Evolutionary conservation across 2,329 filamentous ascomycete genomes (phyloP).

Genomic region (Microsporum ferrugineum): DNA sequence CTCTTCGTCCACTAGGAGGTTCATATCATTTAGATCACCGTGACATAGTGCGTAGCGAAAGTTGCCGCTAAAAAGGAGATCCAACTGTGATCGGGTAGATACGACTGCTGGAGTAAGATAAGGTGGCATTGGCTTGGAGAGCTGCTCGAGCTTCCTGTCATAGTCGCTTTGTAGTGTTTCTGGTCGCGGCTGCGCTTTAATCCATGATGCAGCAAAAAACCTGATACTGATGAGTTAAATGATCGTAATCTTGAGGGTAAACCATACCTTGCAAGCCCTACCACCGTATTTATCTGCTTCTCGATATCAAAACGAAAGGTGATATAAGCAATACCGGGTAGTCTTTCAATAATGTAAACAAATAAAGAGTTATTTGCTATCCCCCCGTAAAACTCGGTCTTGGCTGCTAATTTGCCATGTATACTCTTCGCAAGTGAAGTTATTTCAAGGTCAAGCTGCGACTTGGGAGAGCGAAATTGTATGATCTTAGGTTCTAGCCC

Average conservation of each 20-base stretch:
- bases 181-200: not conserved
- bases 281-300: not conserved
- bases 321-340: constrained; percentile 7
- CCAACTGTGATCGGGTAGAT: not conserved
- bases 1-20: not conserved
- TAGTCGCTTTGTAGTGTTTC: not conserved
- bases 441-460: constrained; percentile 4
- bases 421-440: constrained; percentile 6
- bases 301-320: not conserved
- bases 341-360: constrained; percentile 7
- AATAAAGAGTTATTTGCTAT: constrained; percentile 3
- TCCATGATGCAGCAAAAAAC: not conserved
- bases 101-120: not conserved
- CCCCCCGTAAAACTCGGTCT: constrained; percentile 5
- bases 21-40: constrained; percentile 1
- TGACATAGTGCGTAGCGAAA: constrained; percentile 2
- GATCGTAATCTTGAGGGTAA: not conserved
- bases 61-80: not conserved
- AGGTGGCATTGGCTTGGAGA: not conserved
- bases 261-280: not conserved
- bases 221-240: not conserved
- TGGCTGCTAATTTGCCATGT: constrained; percentile 5
- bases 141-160: not conserved
- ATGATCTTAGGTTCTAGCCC: not conserved
- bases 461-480: constrained; percentile 7